A percentile compares a stretch with the other conserved stretches of the same genome.
Evolutionary conservation across 192 early-diverging fungal species (phyloP).

Genomic region (Pilaira anomala): DNA sequence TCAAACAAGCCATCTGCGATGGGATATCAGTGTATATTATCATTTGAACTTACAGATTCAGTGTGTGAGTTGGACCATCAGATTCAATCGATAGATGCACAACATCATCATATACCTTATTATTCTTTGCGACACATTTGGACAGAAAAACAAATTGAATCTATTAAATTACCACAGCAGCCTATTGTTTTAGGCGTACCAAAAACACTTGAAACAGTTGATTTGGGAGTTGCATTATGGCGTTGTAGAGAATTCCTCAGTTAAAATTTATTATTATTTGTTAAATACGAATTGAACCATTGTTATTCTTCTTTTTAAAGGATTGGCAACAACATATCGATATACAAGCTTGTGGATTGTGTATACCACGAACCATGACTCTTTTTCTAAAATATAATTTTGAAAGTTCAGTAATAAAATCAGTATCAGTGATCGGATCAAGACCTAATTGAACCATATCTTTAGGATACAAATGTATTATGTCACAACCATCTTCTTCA

Average conservation of each 20-base stretch:
- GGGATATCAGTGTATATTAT: conserved; percentile 10
- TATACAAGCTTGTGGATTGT: conserved; percentile 4
- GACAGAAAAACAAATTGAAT: background rate
- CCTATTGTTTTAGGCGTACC: background rate
- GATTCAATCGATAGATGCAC: background rate
- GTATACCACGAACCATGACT: conserved; percentile 24
- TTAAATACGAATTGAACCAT: background rate
- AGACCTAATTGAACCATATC: conserved; percentile 45
- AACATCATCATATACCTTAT: conserved; percentile 4
- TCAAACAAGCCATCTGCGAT: background rate
- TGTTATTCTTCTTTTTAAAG: conserved; percentile 2
- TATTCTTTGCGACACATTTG: conserved; percentile 3
- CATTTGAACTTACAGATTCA: background rate
- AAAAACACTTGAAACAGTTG: background rate
- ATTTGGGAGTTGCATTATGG: conserved; percentile 12
- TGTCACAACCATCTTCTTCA: conserved; percentile 25
- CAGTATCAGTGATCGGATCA: conserved; percentile 38
- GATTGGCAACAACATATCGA: background rate
- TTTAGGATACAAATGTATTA: conserved; percentile 23
- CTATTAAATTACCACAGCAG: background rate
- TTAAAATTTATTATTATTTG: background rate
- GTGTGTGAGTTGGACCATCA: background rate
- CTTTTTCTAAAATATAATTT: conserved; percentile 44
- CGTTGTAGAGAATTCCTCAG: background rate
- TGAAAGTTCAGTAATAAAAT: conserved; percentile 41